Evolutionary conservation across 2,329 filamentous ascomycete species (phyloP), one percentile per base, ranked within the genome.

Genomic region (Tympanopsis confertula): DNA sequence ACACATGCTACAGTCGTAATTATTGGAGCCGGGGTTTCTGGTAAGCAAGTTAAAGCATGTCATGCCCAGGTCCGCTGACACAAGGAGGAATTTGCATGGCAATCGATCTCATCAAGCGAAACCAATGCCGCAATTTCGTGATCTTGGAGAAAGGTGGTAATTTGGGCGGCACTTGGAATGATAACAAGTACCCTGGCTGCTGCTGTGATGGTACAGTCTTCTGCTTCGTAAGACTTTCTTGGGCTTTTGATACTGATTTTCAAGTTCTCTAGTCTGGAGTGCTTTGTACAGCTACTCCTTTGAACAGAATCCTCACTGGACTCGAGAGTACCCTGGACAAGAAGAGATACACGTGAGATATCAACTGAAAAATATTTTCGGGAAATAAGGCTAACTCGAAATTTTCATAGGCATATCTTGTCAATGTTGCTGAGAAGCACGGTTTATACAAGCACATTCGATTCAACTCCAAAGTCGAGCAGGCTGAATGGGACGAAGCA

Each of bases 241-340:
- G 22, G 40, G 13, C 19, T 7, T 17, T 19, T 20, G 19, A 18
- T 32, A 5, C 12, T n/a, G 19, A 13, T 32, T 5, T 19, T 39
- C 35, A 41, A 51, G 15, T 28, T 12, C n/a, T 28, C n/a, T 12
- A n/a, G 68, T 74, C 7, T 68, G 62, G 61, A 68, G 62, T 22
- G 56, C 65, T 35, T 55, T 78, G 3, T 78, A 78, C 54, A 71
- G 64, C 32, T 77, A 68, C 51, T 75, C 69, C 4, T 79, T 78
- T 45, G 72, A 70, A 24, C 71, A 74, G 37, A 77, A 76, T 38
- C 56, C 69, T 3, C 59, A 68, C 44, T 76, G 74, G 73, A 66
- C 67, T 1, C 56, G 69, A 14, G 63, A 73, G 38, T 78, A 74
- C 45, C 68, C 74, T 0, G 68, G 69, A 0, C 73, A 78, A 45